phyloP scores from a whole-genome alignment of 257 asterid species.

The Penstemon davidsonii region DNA sequence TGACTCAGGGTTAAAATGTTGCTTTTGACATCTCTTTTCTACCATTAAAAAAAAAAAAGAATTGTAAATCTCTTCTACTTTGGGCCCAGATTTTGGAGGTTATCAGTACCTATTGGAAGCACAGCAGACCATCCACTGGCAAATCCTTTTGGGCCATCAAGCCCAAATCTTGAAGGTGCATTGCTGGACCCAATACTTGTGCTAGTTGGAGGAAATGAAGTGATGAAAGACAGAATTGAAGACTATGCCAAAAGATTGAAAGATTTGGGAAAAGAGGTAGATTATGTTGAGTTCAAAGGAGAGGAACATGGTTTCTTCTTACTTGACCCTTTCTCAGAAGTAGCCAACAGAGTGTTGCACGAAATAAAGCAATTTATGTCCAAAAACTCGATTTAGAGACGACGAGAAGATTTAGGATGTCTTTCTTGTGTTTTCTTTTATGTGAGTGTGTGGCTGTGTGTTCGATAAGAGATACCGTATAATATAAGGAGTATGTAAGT shows the following conservation, averaged over 20 bases:
- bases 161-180: slow-evolving; percentile 44
- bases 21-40: too few species aligned
- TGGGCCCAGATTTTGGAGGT: slow-evolving; percentile 67
- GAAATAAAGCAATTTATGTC: slow-evolving; percentile 39
- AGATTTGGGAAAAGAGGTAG: slow-evolving; percentile 43
- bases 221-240: slow-evolving; percentile 62
- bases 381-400: slow-evolving; percentile 21
- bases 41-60: too few species aligned
- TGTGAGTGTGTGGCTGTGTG: too few species aligned
- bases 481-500: neutral
- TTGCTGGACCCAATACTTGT: slow-evolving; percentile 59
- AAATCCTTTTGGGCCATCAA: slow-evolving; percentile 71
- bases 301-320: slow-evolving; percentile 61
- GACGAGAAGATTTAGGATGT: neutral
- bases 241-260: slow-evolving; percentile 47
- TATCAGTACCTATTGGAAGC: slow-evolving; percentile 56
- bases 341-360: slow-evolving; percentile 38
- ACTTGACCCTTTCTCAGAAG: slow-evolving; percentile 50
- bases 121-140: slow-evolving; percentile 57
- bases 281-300: slow-evolving; percentile 41
- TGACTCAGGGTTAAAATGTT: too few species aligned
- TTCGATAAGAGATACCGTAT: too few species aligned
- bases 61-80: neutral
- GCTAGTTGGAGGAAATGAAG: slow-evolving; percentile 54
- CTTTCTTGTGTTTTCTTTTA: neutral